Evolutionary conservation across 192 early-diverging fungal genomes (phyloP), one percentile per base, ranked within the genome.

Genomic region (Geranomyces michiganensis): DNA sequence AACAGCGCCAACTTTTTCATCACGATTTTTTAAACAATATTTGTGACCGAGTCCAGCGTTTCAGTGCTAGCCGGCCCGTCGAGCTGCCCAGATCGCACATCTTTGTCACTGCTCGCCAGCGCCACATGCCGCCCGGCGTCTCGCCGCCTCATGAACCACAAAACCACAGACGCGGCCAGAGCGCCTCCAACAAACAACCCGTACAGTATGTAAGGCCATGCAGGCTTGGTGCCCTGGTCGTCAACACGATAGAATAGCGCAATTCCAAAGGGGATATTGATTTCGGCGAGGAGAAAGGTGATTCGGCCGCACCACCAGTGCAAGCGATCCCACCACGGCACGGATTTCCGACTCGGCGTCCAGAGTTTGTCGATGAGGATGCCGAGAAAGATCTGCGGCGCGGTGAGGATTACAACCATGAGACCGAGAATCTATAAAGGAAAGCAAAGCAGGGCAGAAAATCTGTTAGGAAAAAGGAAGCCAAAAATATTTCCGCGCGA

Each of bases 261-360:
- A 24, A 81, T 43, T 1, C 84, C 84, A 12, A 81, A 43, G 36
- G 63, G 71, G 4, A 79, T 30, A 66, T 79, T 83, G 70, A 79
- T 49, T 19, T 81, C 9, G n/a, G 70, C 81, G 59, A 74, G 19
- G 65, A 86, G 59, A 24, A 68, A 48, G 43, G 80, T 17, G 21
- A 53, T 13, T 6, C 85, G 68, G 5, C 85, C 85, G 15, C 81
- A 17, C 78, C 79, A 82, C 76, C 76, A 78, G 75, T 86, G 84
- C 31, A 78, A 24, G 44, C 75, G 62, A 62, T 86, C 82, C 72
- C 73, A 79, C 74, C 73, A 78, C 6, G 84, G 82, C n/a, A 84
- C 49, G 13, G 46, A 14, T 12, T 8, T 47, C 0, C 84, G 74
- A 12, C 69, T 30, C 0, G 73, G 65, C 19, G 26, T 31, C 46